Base-by-base conservation (phyloP, 257 asterid genomes). In the Solanum raphanifolium region DNA sequence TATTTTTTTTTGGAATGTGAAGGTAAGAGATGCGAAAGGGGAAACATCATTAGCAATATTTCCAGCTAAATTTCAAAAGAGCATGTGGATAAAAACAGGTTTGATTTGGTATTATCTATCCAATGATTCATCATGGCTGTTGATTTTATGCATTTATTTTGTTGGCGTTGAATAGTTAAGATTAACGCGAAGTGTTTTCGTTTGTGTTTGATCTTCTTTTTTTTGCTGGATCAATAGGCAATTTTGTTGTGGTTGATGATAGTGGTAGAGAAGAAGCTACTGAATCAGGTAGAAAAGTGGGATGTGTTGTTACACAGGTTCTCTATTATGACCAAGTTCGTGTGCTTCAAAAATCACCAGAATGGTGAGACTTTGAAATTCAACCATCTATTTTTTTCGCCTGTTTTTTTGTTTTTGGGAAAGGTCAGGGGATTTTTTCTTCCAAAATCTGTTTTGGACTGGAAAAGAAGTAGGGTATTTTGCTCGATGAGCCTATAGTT, bases 31-130 rank as follows among this genome's bases (percentile, higher is more conserved):
- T 82, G 87, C 94, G 13, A 93, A 92, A 87, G 96, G 97, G 9
- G 87, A 93, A 85, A 94, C 91, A 83, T 88, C 93, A 73, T 78
- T 96, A 68, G 97, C 98, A 85, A 90, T 94, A 58, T 95, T 96
- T 88, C 98, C 98, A 58, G 98, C 98, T 10, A 96, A 94, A 88
- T 96, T 95, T 89, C 98, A 94, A 84, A 96, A 93, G 88, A 94
- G 95, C 93, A 94, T 95, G 98, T 94, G 98, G 98, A 95, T 94
- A 12, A 96, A 95, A 91, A 90, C 95, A 90, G 98, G 98, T 94
- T 74, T 68, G 85, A 72, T 88, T 58, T 73, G n/a, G 55, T 81
- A 58, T 39, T 78, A n/a, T 15, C n/a, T 78, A 39, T 78, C 84
- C 62, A n/a, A n/a, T 36, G 83, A n/a, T 78, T 78, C 29, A 41